Conservation (phyloP, 116 monocot species). For the Papilionanthe hybrid region DNA sequence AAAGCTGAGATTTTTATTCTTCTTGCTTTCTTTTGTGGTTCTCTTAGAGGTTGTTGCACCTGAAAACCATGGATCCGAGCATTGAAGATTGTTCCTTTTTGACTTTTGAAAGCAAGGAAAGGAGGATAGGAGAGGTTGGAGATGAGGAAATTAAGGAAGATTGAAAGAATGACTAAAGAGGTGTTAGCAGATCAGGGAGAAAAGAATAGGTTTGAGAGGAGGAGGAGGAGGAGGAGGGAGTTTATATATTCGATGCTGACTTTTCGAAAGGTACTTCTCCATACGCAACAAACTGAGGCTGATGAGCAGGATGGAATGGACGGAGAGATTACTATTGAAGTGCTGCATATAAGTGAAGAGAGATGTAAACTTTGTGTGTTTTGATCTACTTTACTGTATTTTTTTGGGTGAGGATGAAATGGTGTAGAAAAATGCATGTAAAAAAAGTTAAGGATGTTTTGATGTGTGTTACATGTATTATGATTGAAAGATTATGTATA, state of each 20-base stretch:
- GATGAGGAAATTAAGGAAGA: background rate
- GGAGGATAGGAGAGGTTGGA: background rate
- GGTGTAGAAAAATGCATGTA: no score
- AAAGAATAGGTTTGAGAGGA: background rate
- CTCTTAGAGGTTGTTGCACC: background rate
- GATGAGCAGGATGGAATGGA: background rate
- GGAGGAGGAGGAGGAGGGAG: background rate
- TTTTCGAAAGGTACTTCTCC: background rate
- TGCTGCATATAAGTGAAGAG: no score
- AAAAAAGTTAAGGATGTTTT: no score
- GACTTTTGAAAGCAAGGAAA: background rate
- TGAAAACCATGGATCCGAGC: background rate
- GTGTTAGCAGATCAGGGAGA: background rate
- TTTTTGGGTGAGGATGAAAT: no score
- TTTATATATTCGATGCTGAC: background rate
- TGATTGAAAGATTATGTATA: no score
- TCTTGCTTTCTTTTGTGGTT: no score
- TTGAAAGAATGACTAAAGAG: background rate
- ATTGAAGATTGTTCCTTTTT: background rate
- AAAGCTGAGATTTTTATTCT: no score
- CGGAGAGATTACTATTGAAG: background rate
- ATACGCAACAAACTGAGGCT: slow-evolving; percentile 9
- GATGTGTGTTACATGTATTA: no score
- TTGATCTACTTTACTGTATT: no score
- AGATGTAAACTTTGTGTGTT: no score